Evolutionary conservation across 1,139 yeast species (phyloP).

Genomic region (Pichia sp.): DNA sequence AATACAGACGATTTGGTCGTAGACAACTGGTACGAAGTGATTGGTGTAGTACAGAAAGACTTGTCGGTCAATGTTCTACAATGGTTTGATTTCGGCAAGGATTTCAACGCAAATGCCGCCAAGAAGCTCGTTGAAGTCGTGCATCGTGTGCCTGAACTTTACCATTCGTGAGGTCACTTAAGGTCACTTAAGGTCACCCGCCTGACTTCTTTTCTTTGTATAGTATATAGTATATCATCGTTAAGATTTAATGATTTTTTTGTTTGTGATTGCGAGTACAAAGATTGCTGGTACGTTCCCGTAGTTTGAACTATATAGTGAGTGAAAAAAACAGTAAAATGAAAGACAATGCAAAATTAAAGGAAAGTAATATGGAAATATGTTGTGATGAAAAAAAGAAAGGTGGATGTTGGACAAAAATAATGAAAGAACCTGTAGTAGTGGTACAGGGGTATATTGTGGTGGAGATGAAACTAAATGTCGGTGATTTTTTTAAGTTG

Average conservation of each 20-base stretch:
- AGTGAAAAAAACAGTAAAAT: neutral
- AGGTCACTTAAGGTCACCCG: neutral
- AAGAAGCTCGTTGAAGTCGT: constrained; percentile 32
- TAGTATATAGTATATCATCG: neutral
- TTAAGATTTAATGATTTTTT: neutral
- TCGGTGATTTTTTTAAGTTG: neutral
- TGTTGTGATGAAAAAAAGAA: neutral
- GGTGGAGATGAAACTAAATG: neutral
- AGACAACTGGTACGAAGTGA: constrained; percentile 35
- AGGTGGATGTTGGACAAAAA: neutral
- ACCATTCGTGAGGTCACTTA: neutral
- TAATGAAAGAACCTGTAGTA: neutral
- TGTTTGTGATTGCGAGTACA: neutral
- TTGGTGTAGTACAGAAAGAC: constrained; percentile 34
- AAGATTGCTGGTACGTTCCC: neutral
- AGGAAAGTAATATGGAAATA: neutral
- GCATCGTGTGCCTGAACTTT: constrained; percentile 14
- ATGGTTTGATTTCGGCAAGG: constrained; percentile 32
- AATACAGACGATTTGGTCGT: constrained; percentile 20
- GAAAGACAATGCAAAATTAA: neutral
- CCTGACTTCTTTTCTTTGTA: neutral
- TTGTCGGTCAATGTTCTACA: constrained; percentile 33
- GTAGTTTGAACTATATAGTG: neutral
- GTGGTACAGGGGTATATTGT: neutral
- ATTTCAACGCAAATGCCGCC: constrained; percentile 34